Conservation (phyloP, 1,284 basidiomycete species). For the Rugosomyces carneus region DNA sequence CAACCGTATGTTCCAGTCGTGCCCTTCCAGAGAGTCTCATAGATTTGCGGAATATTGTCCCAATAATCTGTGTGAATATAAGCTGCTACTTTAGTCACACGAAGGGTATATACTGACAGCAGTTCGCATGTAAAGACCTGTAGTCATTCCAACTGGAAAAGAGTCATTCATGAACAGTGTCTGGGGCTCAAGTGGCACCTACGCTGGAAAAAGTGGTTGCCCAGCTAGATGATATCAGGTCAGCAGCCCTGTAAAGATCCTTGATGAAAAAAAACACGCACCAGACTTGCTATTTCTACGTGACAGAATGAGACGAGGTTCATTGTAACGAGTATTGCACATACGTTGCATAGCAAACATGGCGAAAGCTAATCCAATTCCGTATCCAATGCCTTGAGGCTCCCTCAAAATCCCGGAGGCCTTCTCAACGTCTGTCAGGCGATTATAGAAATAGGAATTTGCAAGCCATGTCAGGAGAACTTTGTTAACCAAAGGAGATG, state of each 20-base stretch:
- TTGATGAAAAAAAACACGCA: slow-evolving; percentile 20
- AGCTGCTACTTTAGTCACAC: background rate
- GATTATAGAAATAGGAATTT: slow-evolving; percentile 43
- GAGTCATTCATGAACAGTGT: background rate
- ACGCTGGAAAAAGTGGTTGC: slow-evolving; percentile 49
- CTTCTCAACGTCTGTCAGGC: slow-evolving; percentile 31
- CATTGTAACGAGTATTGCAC: slow-evolving; percentile 8
- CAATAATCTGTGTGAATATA: slow-evolving; percentile 42
- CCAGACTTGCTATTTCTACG: slow-evolving; percentile 46
- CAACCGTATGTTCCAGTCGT: slow-evolving; percentile 52
- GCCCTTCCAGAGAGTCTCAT: slow-evolving; percentile 63
- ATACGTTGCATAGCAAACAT: slow-evolving; percentile 68
- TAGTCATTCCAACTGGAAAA: slow-evolving; percentile 41
- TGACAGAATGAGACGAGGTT: background rate
- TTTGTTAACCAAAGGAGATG: slow-evolving; percentile 58
- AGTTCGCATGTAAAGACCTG: slow-evolving; percentile 45
- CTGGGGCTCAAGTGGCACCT: slow-evolving; percentile 19
- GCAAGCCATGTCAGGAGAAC: slow-evolving; percentile 59
- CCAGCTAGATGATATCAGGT: slow-evolving; percentile 26
- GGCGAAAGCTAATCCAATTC: slow-evolving; percentile 48
- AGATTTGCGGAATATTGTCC: slow-evolving; percentile 67
- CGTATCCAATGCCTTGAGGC: slow-evolving; percentile 49
- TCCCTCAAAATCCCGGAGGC: slow-evolving; percentile 27
- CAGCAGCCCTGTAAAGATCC: background rate
- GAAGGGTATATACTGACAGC: slow-evolving; percentile 29